phyloP scores from a whole-genome alignment of 805 yeast species.

The Saccharomyces eubayanus region DNA sequence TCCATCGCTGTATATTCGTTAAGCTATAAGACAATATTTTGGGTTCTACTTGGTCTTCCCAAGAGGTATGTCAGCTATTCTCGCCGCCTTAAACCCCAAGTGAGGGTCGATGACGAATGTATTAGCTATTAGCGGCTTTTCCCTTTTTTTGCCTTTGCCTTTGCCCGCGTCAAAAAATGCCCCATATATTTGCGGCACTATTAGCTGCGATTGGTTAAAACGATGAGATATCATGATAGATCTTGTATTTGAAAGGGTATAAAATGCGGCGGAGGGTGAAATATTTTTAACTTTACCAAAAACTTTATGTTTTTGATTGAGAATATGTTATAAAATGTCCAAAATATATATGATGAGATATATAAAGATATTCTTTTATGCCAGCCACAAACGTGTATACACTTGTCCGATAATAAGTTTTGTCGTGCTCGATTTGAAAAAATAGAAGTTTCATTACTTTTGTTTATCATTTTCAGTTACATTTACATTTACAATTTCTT shows the following conservation, averaged over 20 bases:
- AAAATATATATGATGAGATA: neutral
- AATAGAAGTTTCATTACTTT: neutral
- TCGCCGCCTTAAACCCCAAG: neutral
- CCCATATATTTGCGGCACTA: neutral
- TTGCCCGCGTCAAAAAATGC: neutral
- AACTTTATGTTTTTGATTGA: neutral
- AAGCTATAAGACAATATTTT: neutral
- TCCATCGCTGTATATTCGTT: neutral
- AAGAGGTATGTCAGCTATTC: too few relatives aligned
- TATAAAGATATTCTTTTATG: neutral
- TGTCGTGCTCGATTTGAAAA: neutral
- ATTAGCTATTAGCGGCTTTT: neutral
- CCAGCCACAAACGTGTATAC: neutral
- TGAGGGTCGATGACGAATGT: neutral
- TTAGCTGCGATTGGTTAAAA: neutral
- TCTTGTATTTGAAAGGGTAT: too few relatives aligned
- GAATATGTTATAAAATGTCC: neutral
- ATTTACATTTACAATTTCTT: neutral
- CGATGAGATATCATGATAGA: neutral
- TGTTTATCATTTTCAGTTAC: neutral
- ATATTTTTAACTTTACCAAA: neutral
- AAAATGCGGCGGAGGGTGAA: neutral
- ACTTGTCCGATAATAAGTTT: neutral
- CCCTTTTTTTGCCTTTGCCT: neutral
- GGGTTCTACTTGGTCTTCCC: neutral